Evolutionary conservation across 2,329 filamentous ascomycete species (phyloP), one percentile per base, ranked within the genome.

Genomic region (Talaromyces sp.): DNA sequence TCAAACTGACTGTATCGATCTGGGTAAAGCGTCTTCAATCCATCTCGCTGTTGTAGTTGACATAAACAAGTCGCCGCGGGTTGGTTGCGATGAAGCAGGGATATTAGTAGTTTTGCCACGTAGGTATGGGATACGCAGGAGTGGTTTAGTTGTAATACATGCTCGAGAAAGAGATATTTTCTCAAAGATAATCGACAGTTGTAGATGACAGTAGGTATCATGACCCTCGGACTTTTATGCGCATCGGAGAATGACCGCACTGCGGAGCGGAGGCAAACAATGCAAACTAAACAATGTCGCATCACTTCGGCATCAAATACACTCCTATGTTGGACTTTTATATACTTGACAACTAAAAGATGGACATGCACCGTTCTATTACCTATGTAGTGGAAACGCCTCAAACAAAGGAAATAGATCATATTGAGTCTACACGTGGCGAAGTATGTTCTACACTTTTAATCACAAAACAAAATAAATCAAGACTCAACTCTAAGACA

Each of bases 401-500:
- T 56, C 53, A 41, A 53, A 57, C 53, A 60, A 53, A 57, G 36
- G 66, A 62, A 63, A 66, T 73, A 69, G 33, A 45, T 74, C 68
- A 65, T 64, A 73, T 73, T 72, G 66, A 59, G 63, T 73, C 70
- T 73, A 73, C 48, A 52, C 39, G 33, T 48, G 45, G 45, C 45
- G 35, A n/a, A 36, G 36, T 75, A 75, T 66, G 71, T 67, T 60
- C 64, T 75, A 74, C 72, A 75, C 59, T 66, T 68, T 67, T 66
- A 63, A 66, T 59, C 57, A 50, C 53, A 56, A 51, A 52, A 51
- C 40, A 39, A 21, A n/a, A 51, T 36, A 22, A 52, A 46, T 58
- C 43, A 59, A 50, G 65, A 94, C 71, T 95, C 89, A 62, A 96
- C 84, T 69, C 89, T 85, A 73, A 97, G 77, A 75, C 89, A 96